Conservation (phyloP, 2,329 filamentous ascomycete species). For the Lachnellula occidentalis region DNA sequence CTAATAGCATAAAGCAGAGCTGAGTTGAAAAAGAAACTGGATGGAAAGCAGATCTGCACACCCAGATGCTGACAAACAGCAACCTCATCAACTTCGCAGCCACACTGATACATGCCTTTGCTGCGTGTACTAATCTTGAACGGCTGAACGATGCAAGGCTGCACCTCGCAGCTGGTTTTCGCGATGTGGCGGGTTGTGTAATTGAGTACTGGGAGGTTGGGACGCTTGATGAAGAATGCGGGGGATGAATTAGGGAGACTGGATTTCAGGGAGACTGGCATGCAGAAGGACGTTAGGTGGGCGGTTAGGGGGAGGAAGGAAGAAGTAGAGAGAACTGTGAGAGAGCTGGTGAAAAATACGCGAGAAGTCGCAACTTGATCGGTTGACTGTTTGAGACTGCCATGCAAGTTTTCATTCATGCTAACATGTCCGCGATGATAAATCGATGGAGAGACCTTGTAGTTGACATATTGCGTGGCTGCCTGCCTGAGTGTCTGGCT, state of each 20-base stretch:
- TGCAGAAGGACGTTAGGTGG: conserved; percentile 16
- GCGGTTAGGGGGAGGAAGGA: conserved; percentile 13
- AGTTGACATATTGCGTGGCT: no score
- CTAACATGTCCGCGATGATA: no score
- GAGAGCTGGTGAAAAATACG: neutral
- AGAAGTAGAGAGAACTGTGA: conserved; percentile 7
- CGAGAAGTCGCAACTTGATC: neutral
- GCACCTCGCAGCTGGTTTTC: conserved; percentile 17
- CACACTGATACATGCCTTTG: conserved; percentile 22
- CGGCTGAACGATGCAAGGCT: conserved; percentile 18
- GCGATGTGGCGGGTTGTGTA: conserved; percentile 7
- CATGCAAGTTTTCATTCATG: no score
- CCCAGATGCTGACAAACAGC: no score
- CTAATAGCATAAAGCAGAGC: no score
- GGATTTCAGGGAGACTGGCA: conserved; percentile 19
- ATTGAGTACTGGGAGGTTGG: conserved; percentile 10
- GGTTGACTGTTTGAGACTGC: no score
- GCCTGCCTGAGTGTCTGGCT: no score
- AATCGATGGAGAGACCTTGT: no score
- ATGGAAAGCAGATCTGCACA: no score
- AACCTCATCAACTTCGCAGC: no score
- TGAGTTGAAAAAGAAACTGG: conserved; percentile 1
- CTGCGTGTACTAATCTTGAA: conserved; percentile 17
- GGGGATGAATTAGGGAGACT: conserved; percentile 6
- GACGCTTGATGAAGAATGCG: conserved; percentile 3